Evolutionary conservation across 148 eudicot species (phyloP).

Genomic region (Simmondsia chinensis): DNA sequence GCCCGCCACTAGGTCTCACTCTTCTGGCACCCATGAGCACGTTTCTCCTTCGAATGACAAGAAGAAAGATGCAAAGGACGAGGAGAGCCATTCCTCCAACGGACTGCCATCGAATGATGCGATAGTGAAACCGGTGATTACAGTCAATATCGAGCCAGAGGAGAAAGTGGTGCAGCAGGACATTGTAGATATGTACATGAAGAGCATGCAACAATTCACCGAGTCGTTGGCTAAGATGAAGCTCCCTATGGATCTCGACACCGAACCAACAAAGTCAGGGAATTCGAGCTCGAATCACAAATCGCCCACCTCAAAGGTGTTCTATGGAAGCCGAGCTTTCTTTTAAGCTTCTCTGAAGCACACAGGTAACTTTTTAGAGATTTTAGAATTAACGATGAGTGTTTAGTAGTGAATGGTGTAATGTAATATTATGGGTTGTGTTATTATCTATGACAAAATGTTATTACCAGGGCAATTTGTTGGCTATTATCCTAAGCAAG

Average conservation of each 20-base stretch:
- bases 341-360: slow-evolving; percentile 36
- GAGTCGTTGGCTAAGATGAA: slow-evolving; percentile 93
- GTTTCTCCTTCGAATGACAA: slow-evolving; percentile 36
- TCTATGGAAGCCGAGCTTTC: slow-evolving; percentile 97
- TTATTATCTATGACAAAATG: too few species aligned
- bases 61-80: slow-evolving; percentile 25
- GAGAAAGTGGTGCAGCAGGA: slow-evolving; percentile 88
- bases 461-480: too few species aligned
- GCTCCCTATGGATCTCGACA: slow-evolving; percentile 74
- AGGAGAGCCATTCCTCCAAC: slow-evolving; percentile 33
- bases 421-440: too few species aligned
- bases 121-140: slow-evolving; percentile 35
- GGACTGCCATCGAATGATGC: slow-evolving; percentile 17
- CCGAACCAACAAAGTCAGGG: slow-evolving; percentile 51
- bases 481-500: too few species aligned
- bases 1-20: slow-evolving; percentile 43
- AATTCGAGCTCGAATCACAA: slow-evolving; percentile 64
- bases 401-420: slow-evolving; percentile 20
- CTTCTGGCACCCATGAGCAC: slow-evolving; percentile 53
- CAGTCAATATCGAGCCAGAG: slow-evolving; percentile 57
- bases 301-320: slow-evolving; percentile 51
- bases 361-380: slow-evolving; percentile 52
- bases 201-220: slow-evolving; percentile 95
- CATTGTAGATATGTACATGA: slow-evolving; percentile 96
- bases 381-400: slow-evolving; percentile 42